Percentiles rank a stretch among this genome's conserved stretches.
These are phyloP conservation scores for Cyphellophora europaea DNA, from an alignment of 2,329 filamentous ascomycete species.

Conservation along the genomic window DNA sequence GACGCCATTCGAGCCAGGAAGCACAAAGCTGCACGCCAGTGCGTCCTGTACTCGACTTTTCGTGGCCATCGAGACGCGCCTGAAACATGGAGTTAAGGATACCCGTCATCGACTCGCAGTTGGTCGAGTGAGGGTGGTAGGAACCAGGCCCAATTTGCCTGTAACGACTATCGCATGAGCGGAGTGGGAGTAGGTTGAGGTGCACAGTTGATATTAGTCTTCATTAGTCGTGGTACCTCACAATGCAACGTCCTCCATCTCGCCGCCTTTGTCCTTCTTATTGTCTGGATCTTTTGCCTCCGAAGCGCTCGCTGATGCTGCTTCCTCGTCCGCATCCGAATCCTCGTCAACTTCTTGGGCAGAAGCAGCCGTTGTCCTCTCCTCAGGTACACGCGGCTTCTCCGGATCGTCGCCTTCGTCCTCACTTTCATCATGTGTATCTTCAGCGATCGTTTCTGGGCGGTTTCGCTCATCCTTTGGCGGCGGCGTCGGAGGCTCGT, in stretches of 20 bases:
- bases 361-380: slow-evolving; percentile 6
- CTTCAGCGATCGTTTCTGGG: slow-evolving; percentile 15
- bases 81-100: no score
- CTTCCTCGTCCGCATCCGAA: slow-evolving; percentile 2
- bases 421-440: slow-evolving; percentile 14
- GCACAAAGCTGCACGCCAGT: no score
- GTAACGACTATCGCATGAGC: no score
- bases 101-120: no score
- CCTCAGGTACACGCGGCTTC: slow-evolving; percentile 6
- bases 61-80: no score
- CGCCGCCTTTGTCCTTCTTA: slow-evolving; percentile 12
- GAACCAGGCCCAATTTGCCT: no score
- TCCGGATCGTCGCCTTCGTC: slow-evolving; percentile 8
- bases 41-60: no score
- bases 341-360: slow-evolving; percentile 22
- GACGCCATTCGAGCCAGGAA: no score
- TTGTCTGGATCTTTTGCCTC: slow-evolving; percentile 12
- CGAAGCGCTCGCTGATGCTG: slow-evolving; percentile 7
- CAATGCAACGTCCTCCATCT: slow-evolving; percentile 20
- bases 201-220: no score
- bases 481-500: slow-evolving; percentile 12
- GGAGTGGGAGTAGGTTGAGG: no score
- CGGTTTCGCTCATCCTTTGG: slow-evolving; percentile 13
- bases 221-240: no score
- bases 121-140: no score